These are phyloP conservation scores for Dimargaris xerosporica DNA, from an alignment of 192 early-diverging fungal species.

Conservation along the genomic window DNA sequence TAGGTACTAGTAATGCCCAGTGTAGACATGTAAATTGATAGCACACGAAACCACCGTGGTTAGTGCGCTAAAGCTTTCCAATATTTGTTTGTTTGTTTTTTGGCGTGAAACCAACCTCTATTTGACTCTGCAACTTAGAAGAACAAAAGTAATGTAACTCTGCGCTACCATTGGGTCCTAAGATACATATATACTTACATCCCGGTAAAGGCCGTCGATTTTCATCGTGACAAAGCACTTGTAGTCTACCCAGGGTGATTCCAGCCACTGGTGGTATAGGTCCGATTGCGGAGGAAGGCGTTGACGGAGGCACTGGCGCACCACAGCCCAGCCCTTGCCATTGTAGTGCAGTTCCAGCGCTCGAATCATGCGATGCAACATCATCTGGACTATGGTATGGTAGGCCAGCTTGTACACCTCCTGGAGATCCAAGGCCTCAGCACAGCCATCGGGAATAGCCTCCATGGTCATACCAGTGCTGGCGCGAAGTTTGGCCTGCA, in stretches of 20 bases:
- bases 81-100: too few species aligned
- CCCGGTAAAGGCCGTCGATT: slow-evolving; percentile 45
- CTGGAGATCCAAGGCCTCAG: slow-evolving; percentile 29
- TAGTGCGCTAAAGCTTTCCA: too few species aligned
- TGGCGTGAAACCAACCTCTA: too few species aligned
- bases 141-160: too few species aligned
- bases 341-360: slow-evolving; percentile 33
- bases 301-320: slow-evolving; percentile 28
- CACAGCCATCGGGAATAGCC: slow-evolving; percentile 35
- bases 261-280: slow-evolving; percentile 31
- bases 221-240: slow-evolving; percentile 56
- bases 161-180: too few species aligned
- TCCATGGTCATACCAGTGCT: slow-evolving; percentile 31
- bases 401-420: slow-evolving; percentile 41
- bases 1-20: slow-evolving; percentile 11
- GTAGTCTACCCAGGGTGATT: slow-evolving; percentile 22
- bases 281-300: slow-evolving; percentile 29
- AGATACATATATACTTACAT: slow-evolving; percentile 15
- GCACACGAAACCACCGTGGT: too few species aligned
- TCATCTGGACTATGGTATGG: slow-evolving; percentile 42
- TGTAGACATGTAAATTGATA: too few species aligned
- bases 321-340: slow-evolving; percentile 39
- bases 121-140: too few species aligned
- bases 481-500: slow-evolving; percentile 28
- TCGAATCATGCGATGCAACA: slow-evolving; percentile 42